phyloP scores from a whole-genome alignment of 495 filamentous ascomycete genomes.

The Penicillium silybi region DNA sequence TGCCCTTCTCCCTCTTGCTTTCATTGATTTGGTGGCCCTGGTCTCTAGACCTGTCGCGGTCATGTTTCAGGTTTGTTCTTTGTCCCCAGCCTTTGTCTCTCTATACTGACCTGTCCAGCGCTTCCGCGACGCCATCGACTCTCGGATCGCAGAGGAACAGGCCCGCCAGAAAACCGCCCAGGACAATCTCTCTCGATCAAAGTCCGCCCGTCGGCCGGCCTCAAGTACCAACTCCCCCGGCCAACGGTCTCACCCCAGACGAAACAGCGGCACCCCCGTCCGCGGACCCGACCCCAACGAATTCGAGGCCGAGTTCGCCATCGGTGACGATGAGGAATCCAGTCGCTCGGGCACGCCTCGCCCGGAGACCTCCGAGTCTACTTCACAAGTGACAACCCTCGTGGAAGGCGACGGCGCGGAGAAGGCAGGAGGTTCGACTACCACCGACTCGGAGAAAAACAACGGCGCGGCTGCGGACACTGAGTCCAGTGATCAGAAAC shows the following conservation, averaged over 20 bases:
- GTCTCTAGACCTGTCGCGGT: conserved; percentile 35
- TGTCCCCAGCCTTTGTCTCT: not conserved
- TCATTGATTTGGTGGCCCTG: conserved; percentile 27
- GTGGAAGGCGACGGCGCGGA: conserved; percentile 26
- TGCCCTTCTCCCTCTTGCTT: conserved; percentile 17
- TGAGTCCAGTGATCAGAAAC: conserved; percentile 18
- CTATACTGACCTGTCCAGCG: conserved; percentile 47
- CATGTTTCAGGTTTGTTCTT: conserved; percentile 43
- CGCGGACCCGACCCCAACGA: conserved; percentile 74
- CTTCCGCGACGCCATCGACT: conserved; percentile 80
- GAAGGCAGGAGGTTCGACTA: conserved; percentile 23
- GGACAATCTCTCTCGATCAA: conserved; percentile 46
- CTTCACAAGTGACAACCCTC: conserved; percentile 17
- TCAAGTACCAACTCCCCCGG: conserved; percentile 51
- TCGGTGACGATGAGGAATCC: conserved; percentile 69
- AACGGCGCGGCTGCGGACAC: conserved; percentile 9
- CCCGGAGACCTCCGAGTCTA: conserved; percentile 28
- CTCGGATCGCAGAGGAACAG: conserved; percentile 85
- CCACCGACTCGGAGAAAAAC: conserved; percentile 26
- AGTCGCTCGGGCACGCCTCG: conserved; percentile 54
- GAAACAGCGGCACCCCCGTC: conserved; percentile 48
- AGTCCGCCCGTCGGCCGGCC: conserved; percentile 47
- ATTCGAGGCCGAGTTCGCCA: conserved; percentile 77
- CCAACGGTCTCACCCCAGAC: conserved; percentile 47
- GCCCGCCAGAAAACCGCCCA: conserved; percentile 62